Base-by-base conservation (phyloP, 108 stramenopile species). In the Skeletonema grethae region DNA sequence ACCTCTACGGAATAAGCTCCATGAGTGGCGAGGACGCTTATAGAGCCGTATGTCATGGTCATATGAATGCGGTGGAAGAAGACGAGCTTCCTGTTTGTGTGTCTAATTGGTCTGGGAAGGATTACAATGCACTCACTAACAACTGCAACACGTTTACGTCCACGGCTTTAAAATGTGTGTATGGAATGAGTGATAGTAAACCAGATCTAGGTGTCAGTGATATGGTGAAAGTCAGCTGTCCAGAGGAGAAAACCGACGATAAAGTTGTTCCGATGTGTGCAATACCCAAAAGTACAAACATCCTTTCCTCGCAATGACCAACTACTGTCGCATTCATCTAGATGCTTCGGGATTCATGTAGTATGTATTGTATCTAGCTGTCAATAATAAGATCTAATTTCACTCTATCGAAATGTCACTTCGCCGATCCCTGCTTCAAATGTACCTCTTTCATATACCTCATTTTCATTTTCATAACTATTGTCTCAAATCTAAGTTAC, bases 121-220 rank as follows among this genome's bases (percentile, higher is more conserved):
- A 82, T 35, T 82, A 82, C 48, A 82, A 78, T 48, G 76, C 81
- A 12, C 41, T 82, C 30, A 77, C 76, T 13, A 82, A 82, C 76
- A 82, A 82, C 15, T 82, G 81, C 81, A 82, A 82, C 48, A 82
- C 81, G 2, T 82, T 73, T 36, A 82, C 81, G 5, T 64, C 62
- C 31, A 73, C 81, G 0, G 39, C 77, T 45, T 45, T 82, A 45
- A 73, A 77, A 28, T 82, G 81, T 50, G 81, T 82, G 7, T 82
- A 66, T 68, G 81, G 81, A 13, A 53, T 82, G 50, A 77, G 75
- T 34, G 76, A 82, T 66, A 68, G 59, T 35, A 82, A 82, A 57
- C 81, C 81, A 7, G 11, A 61, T 39, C 69, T 82, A 66, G 76
- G 81, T 18, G 65, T 82, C 13, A 82, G 81, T 67, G 81, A 82